Evolutionary conservation across 306 rosid genomes (phyloP).

Genomic region (Trifolium pratense): DNA sequence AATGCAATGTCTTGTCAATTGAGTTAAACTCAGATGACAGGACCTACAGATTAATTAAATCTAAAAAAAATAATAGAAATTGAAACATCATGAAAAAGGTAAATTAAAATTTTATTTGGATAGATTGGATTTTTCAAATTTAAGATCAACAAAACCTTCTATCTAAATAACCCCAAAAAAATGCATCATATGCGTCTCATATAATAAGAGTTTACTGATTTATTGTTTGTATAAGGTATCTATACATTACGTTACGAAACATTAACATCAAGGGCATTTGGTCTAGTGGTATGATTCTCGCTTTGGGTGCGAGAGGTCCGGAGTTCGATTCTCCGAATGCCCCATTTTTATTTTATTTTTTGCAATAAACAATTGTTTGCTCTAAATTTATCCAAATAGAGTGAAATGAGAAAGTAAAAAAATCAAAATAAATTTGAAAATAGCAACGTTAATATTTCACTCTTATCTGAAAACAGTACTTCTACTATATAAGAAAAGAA

Average conservation of each 20-base stretch:
- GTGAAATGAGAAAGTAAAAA: neutral
- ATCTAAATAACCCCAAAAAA: neutral
- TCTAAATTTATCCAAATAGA: neutral
- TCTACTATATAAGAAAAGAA: too few species aligned
- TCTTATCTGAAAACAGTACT: neutral
- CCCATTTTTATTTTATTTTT: neutral
- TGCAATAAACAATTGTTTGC: neutral
- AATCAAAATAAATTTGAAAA: neutral
- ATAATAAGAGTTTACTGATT: neutral
- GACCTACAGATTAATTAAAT: too few species aligned
- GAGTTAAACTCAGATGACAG: too few species aligned
- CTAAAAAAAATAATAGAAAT: too few species aligned
- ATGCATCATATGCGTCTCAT: neutral
- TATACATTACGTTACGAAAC: fast-evolving
- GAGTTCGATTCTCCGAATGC: constrained; percentile 50
- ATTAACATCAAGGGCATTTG: constrained; percentile 3
- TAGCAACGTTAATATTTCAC: neutral
- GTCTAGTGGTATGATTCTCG: constrained; percentile 52
- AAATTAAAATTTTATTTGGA: too few species aligned
- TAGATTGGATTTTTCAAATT: neutral
- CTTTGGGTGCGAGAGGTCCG: constrained; percentile 51
- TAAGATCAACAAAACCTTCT: neutral
- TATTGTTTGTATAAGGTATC: neutral
- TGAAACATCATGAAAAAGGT: too few species aligned
- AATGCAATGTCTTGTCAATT: too few species aligned